Evolutionary conservation across 2,329 filamentous ascomycete genomes (phyloP), one percentile per base, ranked within the genome.

Genomic region (Escovopsis sp.): DNA sequence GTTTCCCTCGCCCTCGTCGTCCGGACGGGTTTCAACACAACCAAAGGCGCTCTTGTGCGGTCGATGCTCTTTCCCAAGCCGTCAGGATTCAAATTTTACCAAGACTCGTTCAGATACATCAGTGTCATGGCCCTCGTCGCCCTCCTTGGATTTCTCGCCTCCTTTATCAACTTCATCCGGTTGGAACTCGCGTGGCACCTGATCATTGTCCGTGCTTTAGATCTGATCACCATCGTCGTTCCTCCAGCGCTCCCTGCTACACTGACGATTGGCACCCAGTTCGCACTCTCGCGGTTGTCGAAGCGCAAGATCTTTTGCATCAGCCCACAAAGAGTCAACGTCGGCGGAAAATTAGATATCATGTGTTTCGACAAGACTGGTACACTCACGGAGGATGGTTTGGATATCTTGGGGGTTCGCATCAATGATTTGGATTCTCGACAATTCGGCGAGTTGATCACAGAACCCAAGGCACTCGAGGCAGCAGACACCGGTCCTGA

Each of bases 21-120:
- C 19, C 75, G 90, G 42, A 98, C 87, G 3, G 90, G 90, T 2
- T 98, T 98, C 60, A 92, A 92, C 54, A 98, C 90, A 0, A 98
- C 90, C 2, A 98, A 98, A 55, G 90, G 90, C 17, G 84, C 90
- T 9, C 64, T 98, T 14, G 86, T 98, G 39, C 80, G 90, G 17
- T 96, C 90, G 1, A 98, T 98, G 88, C 70, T 98, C 27, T 98
- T 98, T 52, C 92, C 90, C 0, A 98, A 98, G 51, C 90, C 90
- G 2, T 94, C 88, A 1, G 88, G 88, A 0, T 98, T 98, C 71
- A 96, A 92, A 50, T 98, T 98, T 54, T 98, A 98, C 55, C 76
- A 85, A 29, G 90, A 98, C 55, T 94, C 88, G 0, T 98, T 98
- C 60, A 76, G 87, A 16, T 98, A 98, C 54, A 96, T 98, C 40